Evolutionary conservation across 2,329 filamentous ascomycete genomes (phyloP), one percentile per base, ranked within the genome.

Genomic region (Phyllosticta ampelicida): DNA sequence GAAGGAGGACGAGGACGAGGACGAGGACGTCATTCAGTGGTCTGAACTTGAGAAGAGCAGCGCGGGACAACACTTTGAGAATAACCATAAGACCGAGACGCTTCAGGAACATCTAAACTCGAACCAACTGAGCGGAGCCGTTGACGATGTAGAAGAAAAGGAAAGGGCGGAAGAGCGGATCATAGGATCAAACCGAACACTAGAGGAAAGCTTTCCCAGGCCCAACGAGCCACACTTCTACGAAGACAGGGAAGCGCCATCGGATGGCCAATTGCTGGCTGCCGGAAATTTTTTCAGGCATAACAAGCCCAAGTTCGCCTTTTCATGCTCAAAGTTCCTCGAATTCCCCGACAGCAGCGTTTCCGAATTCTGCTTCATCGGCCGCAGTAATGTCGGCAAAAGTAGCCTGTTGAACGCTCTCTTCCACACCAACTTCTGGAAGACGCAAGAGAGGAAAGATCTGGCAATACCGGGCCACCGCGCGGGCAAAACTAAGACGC

Each of bases 321-420:
- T 80, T 76, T 82, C 80, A 2, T 77, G 80, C 6, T 74, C 77
- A 16, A 77, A 80, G 60, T 88, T 88, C 71, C 81, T 80, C 63
- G 73, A 74, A 3, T 80, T 86, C 60, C 79, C 82, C 8, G 75
- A 76, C 9, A 77, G 75, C 0, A 66, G 75, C 1, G 72, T 79
- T 28, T 82, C 83, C 1, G 82, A 86, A 73, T 78, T 86, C 13
- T 81, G 80, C 48, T 86, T 89, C 66, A 75, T 89, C 3, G 86
- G 86, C 18, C 79, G 86, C 52, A 84, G 80, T 48, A 89, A 89
- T 65, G 85, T 86, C 5, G 86, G 86, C 56, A 89, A 89, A 71
- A 83, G 79, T 56, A 81, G 78, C 1, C 67, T 89, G 4, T 74
- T 89, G 23, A 89, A 89, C 66, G 80, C 82, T 2, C 71, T 89